Percentiles rank a stretch among this genome's conserved stretches.
Conservation (phyloP, 1,284 basidiomycete genomes). For the Phenoliferia sp. region DNA sequence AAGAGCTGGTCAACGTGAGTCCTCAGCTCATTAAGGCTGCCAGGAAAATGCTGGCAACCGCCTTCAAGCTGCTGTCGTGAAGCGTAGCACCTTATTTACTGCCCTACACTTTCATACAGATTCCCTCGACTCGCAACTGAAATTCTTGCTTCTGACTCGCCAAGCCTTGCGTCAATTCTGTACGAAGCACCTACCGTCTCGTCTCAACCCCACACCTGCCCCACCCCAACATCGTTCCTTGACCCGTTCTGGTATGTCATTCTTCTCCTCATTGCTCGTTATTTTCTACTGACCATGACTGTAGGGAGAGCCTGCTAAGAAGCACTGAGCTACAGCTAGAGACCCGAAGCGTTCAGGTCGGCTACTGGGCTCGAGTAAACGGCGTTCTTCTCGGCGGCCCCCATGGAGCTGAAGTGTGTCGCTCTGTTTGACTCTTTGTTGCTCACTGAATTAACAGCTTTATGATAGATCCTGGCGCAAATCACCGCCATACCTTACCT, state of each 20-base stretch:
- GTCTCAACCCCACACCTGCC: slow-evolving; percentile 18
- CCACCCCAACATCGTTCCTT: slow-evolving; percentile 13
- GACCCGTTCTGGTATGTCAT: slow-evolving; percentile 25
- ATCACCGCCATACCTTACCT: slow-evolving; percentile 77
- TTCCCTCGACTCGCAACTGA: slow-evolving; percentile 94
- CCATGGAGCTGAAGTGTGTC: slow-evolving; percentile 35
- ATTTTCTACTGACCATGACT: not conserved
- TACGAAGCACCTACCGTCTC: slow-evolving; percentile 56
- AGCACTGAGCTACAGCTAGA: slow-evolving; percentile 50
- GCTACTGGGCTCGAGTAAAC: slow-evolving; percentile 41
- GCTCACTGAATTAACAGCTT: not conserved
- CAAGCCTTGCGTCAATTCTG: slow-evolving; percentile 87
- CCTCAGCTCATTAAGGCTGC: not conserved
- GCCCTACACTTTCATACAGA: slow-evolving; percentile 46
- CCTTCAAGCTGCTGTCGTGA: too few species aligned
- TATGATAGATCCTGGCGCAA: slow-evolving; percentile 79
- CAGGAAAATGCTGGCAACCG: too few species aligned
- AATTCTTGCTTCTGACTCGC: slow-evolving; percentile 91
- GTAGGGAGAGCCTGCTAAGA: slow-evolving; percentile 86
- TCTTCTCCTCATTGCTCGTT: not conserved
- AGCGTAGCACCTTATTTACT: not conserved
- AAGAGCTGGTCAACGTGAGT: slow-evolving; percentile 31
- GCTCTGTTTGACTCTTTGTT: slow-evolving; percentile 12
- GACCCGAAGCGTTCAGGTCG: slow-evolving; percentile 32
- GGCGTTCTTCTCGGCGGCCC: slow-evolving; percentile 33